A percentile compares a stretch with the other conserved stretches of the same genome.
Conservation (phyloP, 2,329 filamentous ascomycete genomes). For the Coccinonectria pachysandricola region DNA sequence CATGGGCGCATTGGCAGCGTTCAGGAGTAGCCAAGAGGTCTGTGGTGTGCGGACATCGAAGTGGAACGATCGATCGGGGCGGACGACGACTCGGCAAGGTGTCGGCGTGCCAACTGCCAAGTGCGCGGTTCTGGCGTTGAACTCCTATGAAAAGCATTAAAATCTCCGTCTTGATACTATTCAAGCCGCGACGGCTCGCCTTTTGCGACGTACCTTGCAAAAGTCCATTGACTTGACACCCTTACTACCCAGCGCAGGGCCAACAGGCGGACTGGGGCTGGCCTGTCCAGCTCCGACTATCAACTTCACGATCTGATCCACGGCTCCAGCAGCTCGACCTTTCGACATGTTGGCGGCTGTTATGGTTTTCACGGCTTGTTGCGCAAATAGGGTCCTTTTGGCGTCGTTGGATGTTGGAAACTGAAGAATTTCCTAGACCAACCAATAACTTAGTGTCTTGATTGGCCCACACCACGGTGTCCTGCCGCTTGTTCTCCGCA, state of each 20-base stretch:
- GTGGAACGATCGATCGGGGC: conserved; percentile 82
- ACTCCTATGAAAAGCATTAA: conserved; percentile 55
- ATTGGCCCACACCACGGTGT: conserved; percentile 14
- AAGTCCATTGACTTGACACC: conserved; percentile 99
- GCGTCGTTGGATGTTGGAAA: conserved; percentile 11
- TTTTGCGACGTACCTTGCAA: conserved; percentile 69
- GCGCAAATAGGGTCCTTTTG: too few species aligned
- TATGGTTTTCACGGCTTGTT: too few species aligned
- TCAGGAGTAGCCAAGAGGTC: conserved; percentile 82
- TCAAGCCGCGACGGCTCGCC: conserved; percentile 1
- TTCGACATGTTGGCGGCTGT: conserved; percentile 40
- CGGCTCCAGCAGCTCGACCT: conserved; percentile 27
- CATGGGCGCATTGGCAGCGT: conserved; percentile 64
- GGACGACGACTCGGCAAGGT: conserved; percentile 82
- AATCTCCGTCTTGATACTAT: background rate
- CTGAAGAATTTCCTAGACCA: conserved; percentile 20
- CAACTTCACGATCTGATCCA: conserved; percentile 82
- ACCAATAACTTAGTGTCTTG: conserved; percentile 5
- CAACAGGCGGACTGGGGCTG: conserved; percentile 87
- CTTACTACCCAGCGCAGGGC: conserved; percentile 91
- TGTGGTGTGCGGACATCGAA: conserved; percentile 92
- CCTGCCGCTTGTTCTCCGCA: too few species aligned
- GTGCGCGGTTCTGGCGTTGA: conserved; percentile 88
- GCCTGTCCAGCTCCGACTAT: conserved; percentile 95
- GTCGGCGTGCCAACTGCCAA: conserved; percentile 75